These are phyloP conservation scores for Rhizophora apiculata DNA, from an alignment of 345 rosid species.

Conservation along the genomic window DNA sequence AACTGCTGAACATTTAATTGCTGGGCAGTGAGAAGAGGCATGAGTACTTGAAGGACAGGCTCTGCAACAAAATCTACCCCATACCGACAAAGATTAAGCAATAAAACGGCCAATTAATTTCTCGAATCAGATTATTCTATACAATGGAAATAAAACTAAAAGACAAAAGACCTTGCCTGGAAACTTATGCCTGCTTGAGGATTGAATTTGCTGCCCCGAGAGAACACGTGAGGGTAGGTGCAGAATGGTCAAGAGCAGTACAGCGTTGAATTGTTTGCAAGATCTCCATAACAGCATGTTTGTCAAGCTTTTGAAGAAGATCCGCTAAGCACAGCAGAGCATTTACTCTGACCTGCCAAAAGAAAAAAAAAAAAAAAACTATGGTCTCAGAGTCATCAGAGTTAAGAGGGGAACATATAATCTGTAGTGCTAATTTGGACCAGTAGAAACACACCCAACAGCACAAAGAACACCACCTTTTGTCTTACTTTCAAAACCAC, in stretches of 20 bases:
- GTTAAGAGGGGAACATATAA: no score
- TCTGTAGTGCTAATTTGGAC: no score
- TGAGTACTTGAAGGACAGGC: conserved; percentile 75
- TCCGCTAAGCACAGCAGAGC: no score
- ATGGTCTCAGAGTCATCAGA: no score
- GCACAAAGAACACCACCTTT: no score
- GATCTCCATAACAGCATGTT: conserved; percentile 36
- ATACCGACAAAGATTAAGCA: conserved; percentile 39
- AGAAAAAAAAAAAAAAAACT: no score
- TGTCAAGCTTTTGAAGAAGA: no score
- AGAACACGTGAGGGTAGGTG: conserved; percentile 95
- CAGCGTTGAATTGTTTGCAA: conserved; percentile 89
- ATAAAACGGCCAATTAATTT: conserved; percentile 3
- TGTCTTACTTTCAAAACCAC: no score
- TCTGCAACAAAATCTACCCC: conserved; percentile 88
- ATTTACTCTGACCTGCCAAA: no score
- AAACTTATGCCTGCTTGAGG: conserved; percentile 61
- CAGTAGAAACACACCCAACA: no score
- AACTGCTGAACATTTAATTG: conserved; percentile 90
- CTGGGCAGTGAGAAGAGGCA: conserved; percentile 89
- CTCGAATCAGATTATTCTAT: not conserved
- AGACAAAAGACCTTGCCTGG: conserved; percentile 4
- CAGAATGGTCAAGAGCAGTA: conserved; percentile 89
- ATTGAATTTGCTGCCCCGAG: conserved; percentile 88
- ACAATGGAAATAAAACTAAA: not conserved